Percentiles rank a stretch among this genome's conserved stretches.
phyloP scores from a whole-genome alignment of 345 rosid genomes.

The Gossypium australe region DNA sequence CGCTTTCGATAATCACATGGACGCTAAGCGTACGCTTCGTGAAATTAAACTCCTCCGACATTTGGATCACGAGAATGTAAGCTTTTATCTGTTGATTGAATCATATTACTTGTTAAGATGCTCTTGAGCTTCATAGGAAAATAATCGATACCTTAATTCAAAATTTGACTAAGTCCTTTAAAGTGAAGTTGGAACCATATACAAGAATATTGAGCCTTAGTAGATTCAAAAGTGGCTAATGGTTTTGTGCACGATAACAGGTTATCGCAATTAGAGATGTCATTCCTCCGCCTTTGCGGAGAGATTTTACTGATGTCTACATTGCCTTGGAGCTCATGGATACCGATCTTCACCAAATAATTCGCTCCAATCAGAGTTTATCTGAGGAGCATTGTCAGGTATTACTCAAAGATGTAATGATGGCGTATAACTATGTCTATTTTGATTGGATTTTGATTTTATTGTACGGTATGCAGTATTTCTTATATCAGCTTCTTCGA shows the following conservation, averaged over 20 bases:
- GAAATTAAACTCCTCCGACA: slow-evolving; percentile 94
- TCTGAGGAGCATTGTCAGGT: slow-evolving; percentile 99
- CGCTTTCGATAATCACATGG: slow-evolving; percentile 94
- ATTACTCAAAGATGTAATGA: background rate
- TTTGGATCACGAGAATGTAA: slow-evolving; percentile 90
- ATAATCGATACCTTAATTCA: background rate
- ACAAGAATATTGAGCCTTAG: background rate
- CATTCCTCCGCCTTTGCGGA: slow-evolving; percentile 79
- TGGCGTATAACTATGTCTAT: background rate
- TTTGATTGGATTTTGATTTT: background rate
- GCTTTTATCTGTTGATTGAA: background rate
- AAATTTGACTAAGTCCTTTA: background rate
- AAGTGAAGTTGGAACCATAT: background rate
- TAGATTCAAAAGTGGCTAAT: background rate
- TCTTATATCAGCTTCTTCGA: slow-evolving; percentile 87
- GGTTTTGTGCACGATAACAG: slow-evolving; percentile 32
- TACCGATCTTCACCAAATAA: slow-evolving; percentile 92
- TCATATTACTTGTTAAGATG: background rate
- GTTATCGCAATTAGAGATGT: slow-evolving; percentile 76
- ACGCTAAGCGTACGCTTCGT: slow-evolving; percentile 98
- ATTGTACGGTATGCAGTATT: slow-evolving; percentile 52
- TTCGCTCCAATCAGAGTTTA: slow-evolving; percentile 74
- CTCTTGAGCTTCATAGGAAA: background rate
- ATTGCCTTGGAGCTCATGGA: slow-evolving; percentile 86
- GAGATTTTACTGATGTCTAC: slow-evolving; percentile 84